Base-by-base conservation (phyloP, 148 eudicot species). In the Linanthus parryae region DNA sequence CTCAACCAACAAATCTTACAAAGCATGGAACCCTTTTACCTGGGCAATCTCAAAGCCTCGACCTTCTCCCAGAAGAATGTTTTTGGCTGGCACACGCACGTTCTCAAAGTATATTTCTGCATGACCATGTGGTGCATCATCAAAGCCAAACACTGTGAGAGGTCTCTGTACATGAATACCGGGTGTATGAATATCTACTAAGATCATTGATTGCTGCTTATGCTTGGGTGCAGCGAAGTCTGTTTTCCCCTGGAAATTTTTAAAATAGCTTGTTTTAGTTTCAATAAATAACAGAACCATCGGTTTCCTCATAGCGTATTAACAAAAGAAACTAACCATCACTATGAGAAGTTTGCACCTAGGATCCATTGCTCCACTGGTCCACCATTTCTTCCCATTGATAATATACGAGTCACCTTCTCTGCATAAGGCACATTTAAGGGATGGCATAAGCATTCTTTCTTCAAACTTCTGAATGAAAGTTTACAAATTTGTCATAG, bases 321-420 rank as follows among this genome's bases (percentile, higher is more conserved):
- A 14, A 14, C 28, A 48, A 48, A 40, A 26, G 55, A 29, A 54
- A 71, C 94, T 70, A 44, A 92, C 98, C 98, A 87, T 87, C 58
- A 87, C 75, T 22, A 92, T 84, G 34, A 92, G 96, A 48, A 92
- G 49, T 69, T 76, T 87, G 79, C 98, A 92, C 69, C 98, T 77
- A 59, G 98, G 96, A 77, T 92, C 98, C 98, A 92, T 92, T 27
- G 98, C 98, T 68, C 98, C 98, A 61, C 98, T 92, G n/a, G 98
- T 87, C 96, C 98, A 92, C 98, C 98, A 92, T 59, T 92, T 87
- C 31, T 64, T 83, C 37, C 98, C 98, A 51, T 84, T 92, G 25
- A 92, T 84, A 51, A 92, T 66, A 66, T 87, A 92, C 3, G 73
- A 76, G 51, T 84, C 96, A 22, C 88, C 98, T 42, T 92, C 75